A percentile compares a stretch with the other conserved stretches of the same genome.
Conservation (phyloP, 2,329 filamentous ascomycete species). For the Phialophora chinensis region DNA sequence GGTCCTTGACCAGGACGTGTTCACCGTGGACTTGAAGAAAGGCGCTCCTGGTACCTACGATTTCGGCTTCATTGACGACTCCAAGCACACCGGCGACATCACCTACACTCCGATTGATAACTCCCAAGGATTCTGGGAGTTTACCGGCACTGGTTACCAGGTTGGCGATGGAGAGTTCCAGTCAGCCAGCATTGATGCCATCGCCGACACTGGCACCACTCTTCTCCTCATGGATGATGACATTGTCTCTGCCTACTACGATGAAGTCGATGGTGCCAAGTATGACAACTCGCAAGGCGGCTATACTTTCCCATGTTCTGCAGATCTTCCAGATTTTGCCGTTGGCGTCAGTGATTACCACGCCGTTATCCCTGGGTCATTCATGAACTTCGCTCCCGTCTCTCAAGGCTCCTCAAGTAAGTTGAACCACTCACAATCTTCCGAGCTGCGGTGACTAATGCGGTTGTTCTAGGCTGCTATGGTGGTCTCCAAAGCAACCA, state of each 20-base stretch:
- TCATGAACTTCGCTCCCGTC: conserved; percentile 55
- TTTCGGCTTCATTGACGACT: conserved; percentile 64
- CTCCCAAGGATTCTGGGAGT: conserved; percentile 68
- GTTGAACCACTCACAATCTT: conserved; percentile 8
- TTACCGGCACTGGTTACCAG: conserved; percentile 62
- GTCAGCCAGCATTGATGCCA: conserved; percentile 56
- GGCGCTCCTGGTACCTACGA: conserved; percentile 60
- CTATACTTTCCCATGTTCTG: conserved; percentile 55
- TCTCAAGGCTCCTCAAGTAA: conserved; percentile 33
- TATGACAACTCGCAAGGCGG: conserved; percentile 36
- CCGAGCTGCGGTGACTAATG: neutral
- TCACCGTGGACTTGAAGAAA: conserved; percentile 62
- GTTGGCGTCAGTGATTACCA: conserved; percentile 57
- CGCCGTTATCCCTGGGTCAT: conserved; percentile 59
- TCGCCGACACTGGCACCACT: conserved; percentile 74
- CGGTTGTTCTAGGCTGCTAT: conserved; percentile 61
- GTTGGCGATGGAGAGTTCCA: conserved; percentile 55
- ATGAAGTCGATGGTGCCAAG: conserved; percentile 58
- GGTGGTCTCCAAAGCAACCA: conserved; percentile 73
- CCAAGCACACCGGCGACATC: conserved; percentile 65
- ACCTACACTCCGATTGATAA: conserved; percentile 61
- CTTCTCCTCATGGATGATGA: conserved; percentile 64
- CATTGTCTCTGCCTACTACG: conserved; percentile 66
- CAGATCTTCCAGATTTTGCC: conserved; percentile 60
- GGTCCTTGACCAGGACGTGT: conserved; percentile 57